These are phyloP conservation scores for Gaeumannomyces sp. DNA, from an alignment of 2,329 filamentous ascomycete species.

Conservation along the genomic window DNA sequence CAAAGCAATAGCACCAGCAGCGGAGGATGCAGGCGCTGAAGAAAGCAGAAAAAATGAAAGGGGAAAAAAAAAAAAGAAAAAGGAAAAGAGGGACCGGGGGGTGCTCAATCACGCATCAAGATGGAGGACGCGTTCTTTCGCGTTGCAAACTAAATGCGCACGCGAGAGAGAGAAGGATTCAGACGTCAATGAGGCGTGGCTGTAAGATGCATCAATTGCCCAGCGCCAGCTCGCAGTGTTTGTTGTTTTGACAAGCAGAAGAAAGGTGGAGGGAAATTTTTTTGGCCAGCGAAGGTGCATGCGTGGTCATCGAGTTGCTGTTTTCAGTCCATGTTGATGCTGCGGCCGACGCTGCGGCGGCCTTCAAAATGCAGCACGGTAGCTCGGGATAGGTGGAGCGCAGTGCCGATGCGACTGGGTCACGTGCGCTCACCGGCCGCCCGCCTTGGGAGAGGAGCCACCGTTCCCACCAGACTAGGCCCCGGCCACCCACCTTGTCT, in stretches of 20 bases:
- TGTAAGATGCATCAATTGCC: background rate
- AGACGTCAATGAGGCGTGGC: background rate
- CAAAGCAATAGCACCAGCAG: background rate
- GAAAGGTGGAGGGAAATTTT: background rate
- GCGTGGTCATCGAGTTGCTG: background rate
- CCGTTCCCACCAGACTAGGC: background rate
- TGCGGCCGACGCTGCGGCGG: background rate
- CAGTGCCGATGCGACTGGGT: background rate
- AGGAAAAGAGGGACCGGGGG: background rate
- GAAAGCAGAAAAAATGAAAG: background rate
- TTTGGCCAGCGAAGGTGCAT: background rate
- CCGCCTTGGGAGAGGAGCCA: background rate
- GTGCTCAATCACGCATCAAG: conserved; percentile 5
- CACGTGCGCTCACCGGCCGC: background rate
- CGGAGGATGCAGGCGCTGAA: background rate
- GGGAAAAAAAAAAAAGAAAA: conserved; percentile 6
- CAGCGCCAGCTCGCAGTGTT: background rate
- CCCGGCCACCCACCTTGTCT: background rate
- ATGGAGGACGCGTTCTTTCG: conserved; percentile 9
- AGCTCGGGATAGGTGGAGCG: background rate
- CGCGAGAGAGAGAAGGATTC: background rate
- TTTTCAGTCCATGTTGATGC: background rate
- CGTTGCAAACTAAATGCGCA: conserved; percentile 7
- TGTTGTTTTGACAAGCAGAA: background rate
- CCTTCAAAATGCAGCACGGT: background rate